Base-by-base conservation (phyloP, 306 rosid species). In the Hippophae rhamnoides region DNA sequence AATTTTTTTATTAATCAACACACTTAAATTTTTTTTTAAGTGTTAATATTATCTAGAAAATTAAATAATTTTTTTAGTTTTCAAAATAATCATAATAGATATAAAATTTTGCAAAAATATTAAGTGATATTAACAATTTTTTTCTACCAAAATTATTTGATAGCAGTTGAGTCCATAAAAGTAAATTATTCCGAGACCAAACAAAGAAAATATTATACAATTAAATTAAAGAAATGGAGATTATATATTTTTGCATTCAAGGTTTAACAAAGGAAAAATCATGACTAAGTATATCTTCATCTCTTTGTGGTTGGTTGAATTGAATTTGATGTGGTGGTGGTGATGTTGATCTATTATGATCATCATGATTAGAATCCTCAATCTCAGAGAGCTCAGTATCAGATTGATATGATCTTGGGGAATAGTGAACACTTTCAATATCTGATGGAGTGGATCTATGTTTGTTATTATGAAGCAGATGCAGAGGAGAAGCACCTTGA, bases 191-290 rank as follows among this genome's bases (percentile, higher is more conserved):
- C 3, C 3, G 0, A 2, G 38, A 5, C 3, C 38, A 4, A 31
- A 31, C 4, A 31, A 31, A 31, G 38, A 31, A 31, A 31, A 31
- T 31, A 31, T 2, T 31, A 31, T 31, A 31, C 38, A 31, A 31
- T 31, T 31, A 31, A 31, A 31, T 31, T 31, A 31, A 31, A 31
- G 38, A 31, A 31, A 31, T 31, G 38, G 38, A 31, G 38, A 31
- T 31, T 4, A 31, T 31, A 31, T 31, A 31, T 31, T 2, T 2
- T 31, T 31, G 38, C 0, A 2, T 31, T 69, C 54, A 68, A 38
- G 84, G 82, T 47, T 71, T 72, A 7, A 50, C 84, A 56, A 85
- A 85, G 41, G 93, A 54, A 70, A 82, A 85, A 52, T 85, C 82
- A 31, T 47, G 40, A 12, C 47, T 57, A 10, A 64, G 78, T 41